phyloP scores from a whole-genome alignment of 768 basidiomycete genomes.

The Coprinopsis strossmayeri region DNA sequence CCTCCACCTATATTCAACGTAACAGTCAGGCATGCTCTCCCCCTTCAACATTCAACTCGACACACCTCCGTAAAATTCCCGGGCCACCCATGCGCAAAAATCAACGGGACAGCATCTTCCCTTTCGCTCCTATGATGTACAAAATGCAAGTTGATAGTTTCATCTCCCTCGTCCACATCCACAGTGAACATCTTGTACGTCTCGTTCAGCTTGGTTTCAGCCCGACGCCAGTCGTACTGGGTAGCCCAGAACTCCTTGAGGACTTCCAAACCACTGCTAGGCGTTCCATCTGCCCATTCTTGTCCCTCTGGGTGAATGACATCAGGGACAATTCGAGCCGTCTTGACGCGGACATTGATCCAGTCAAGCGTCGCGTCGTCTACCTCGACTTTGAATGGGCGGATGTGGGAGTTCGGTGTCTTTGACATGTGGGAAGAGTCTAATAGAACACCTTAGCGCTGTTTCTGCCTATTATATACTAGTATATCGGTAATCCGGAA shows the following conservation, averaged over 20 bases:
- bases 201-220: constrained; percentile 42
- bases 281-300: constrained; percentile 43
- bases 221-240: constrained; percentile 42
- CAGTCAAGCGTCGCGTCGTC: constrained; percentile 29
- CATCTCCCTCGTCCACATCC: constrained; percentile 40
- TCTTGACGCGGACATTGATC: constrained; percentile 36
- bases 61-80: constrained; percentile 29
- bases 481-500: too few relatives aligned
- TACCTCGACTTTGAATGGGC: constrained; percentile 36
- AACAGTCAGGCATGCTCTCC: background rate
- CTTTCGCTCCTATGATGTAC: constrained; percentile 39
- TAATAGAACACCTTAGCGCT: too few relatives aligned
- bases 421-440: too few relatives aligned
- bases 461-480: too few relatives aligned
- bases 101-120: constrained; percentile 38
- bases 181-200: constrained; percentile 43
- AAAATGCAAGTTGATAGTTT: constrained; percentile 44
- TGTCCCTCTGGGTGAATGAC: constrained; percentile 34
- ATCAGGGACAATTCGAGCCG: constrained; percentile 37
- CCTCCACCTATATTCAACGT: constrained; percentile 19
- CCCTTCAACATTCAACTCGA: background rate
- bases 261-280: constrained; percentile 32
- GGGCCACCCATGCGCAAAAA: constrained; percentile 51
- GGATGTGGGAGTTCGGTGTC: too few relatives aligned
- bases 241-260: constrained; percentile 40